Conservation (phyloP, 345 rosid species). For the Citrus medica region DNA sequence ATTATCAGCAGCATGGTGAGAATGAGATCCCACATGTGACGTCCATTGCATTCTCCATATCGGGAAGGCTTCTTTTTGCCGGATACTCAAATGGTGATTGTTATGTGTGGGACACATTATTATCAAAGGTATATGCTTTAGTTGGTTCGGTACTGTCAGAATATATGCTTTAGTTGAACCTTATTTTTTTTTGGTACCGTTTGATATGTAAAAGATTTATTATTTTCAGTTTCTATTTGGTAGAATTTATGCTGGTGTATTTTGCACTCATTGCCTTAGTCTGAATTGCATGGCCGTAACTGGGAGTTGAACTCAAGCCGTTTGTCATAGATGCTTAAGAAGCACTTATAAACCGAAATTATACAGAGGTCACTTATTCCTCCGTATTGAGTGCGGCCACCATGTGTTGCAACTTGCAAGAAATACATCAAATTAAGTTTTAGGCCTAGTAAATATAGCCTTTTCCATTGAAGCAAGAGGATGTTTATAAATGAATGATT, state of each 20-base stretch:
- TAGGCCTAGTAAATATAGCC: not conserved
- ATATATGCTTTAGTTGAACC: too few relatives aligned
- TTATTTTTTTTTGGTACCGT: not conserved
- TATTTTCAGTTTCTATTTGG: not conserved
- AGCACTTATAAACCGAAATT: not conserved
- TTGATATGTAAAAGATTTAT: conserved; percentile 2
- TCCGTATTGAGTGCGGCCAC: not conserved
- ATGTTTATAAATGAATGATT: not conserved
- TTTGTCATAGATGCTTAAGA: not conserved
- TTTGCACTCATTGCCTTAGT: not conserved
- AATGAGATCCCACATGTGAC: conserved; percentile 58
- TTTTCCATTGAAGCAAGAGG: not conserved
- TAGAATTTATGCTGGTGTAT: not conserved
- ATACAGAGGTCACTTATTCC: not conserved
- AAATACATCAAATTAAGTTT: not conserved
- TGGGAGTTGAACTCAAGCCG: not conserved
- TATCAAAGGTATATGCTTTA: conserved; percentile 62
- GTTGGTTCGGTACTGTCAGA: not conserved
- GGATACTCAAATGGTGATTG: conserved; percentile 81
- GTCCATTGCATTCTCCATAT: conserved; percentile 87
- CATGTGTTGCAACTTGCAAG: not conserved
- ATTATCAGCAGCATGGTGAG: conserved; percentile 47
- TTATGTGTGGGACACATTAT: conserved; percentile 90
- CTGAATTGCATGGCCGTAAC: not conserved
- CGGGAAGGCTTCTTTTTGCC: conserved; percentile 93